Conservation (phyloP, 2,329 filamentous ascomycete species). For the Xylariaceae sp. region DNA sequence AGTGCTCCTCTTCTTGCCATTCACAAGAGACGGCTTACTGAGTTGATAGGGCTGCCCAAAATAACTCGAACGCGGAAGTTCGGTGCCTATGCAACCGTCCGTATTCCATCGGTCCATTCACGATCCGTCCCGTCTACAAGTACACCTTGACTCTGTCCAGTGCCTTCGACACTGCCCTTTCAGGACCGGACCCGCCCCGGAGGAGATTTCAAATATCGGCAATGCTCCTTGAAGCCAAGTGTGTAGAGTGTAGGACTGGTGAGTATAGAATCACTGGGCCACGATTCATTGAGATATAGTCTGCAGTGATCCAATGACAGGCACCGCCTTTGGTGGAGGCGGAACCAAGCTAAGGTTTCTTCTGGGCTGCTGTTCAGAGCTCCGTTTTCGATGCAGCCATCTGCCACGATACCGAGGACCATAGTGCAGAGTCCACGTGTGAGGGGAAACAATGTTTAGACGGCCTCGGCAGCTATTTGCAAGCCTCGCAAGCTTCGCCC, state of each 20-base stretch:
- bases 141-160: neutral
- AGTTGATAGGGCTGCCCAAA: slow-evolving; percentile 17
- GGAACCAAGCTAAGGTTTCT: no score
- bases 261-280: neutral
- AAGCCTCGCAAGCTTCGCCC: no score
- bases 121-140: slow-evolving; percentile 14
- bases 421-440: no score
- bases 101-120: slow-evolving; percentile 10
- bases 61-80: slow-evolving; percentile 18
- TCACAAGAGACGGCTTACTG: slow-evolving; percentile 8
- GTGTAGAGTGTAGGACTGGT: slow-evolving; percentile 4
- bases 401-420: no score
- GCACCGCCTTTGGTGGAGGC: no score
- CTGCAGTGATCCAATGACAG: no score
- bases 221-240: slow-evolving; percentile 8
- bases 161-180: neutral
- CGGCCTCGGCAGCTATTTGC: no score
- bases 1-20: slow-evolving; percentile 7
- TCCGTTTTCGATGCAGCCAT: no score
- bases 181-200: slow-evolving; percentile 9
- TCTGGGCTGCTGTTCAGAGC: no score
- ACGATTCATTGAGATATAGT: neutral
- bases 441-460: no score
- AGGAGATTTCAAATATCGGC: slow-evolving; percentile 14
- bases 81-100: slow-evolving; percentile 17